Conservation (phyloP, 179 eudicot species). For the Nepenthes alata region DNA sequence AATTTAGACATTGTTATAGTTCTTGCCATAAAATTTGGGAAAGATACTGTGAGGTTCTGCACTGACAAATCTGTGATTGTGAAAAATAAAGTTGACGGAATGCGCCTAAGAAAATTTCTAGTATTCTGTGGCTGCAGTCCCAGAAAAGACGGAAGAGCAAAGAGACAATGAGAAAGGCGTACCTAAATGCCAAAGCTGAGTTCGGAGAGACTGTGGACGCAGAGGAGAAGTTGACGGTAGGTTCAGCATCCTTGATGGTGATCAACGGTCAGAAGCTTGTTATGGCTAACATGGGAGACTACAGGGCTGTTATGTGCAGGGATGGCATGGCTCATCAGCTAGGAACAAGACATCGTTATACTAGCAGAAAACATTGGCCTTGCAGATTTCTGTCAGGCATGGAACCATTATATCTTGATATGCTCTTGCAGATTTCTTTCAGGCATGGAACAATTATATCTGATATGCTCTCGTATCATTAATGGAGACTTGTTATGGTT, state of each 20-base stretch:
- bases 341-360: slow-evolving; percentile 14
- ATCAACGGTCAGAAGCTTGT: slow-evolving; percentile 56
- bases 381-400: slow-evolving; percentile 35
- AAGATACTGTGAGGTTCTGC: too few relatives aligned
- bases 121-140: slow-evolving; percentile 12
- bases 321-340: slow-evolving; percentile 58
- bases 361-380: slow-evolving; percentile 38
- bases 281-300: slow-evolving; percentile 55
- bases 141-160: slow-evolving; percentile 37
- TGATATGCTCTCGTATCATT: too few relatives aligned
- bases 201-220: slow-evolving; percentile 12
- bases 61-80: background rate
- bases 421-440: slow-evolving; percentile 1
- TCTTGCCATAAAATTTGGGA: too few relatives aligned
- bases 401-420: background rate
- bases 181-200: slow-evolving; percentile 30
- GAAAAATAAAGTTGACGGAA: background rate
- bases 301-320: slow-evolving; percentile 52
- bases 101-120: too few relatives aligned
- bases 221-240: too few relatives aligned
- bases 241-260: slow-evolving; percentile 45
- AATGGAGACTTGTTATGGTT: too few relatives aligned
- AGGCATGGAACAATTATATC: too few relatives aligned
- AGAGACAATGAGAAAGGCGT: slow-evolving; percentile 52
- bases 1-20: too few relatives aligned